These are phyloP conservation scores for Ceratobasidium theobromae DNA, from an alignment of 1,284 basidiomycete species.

Conservation along the genomic window DNA sequence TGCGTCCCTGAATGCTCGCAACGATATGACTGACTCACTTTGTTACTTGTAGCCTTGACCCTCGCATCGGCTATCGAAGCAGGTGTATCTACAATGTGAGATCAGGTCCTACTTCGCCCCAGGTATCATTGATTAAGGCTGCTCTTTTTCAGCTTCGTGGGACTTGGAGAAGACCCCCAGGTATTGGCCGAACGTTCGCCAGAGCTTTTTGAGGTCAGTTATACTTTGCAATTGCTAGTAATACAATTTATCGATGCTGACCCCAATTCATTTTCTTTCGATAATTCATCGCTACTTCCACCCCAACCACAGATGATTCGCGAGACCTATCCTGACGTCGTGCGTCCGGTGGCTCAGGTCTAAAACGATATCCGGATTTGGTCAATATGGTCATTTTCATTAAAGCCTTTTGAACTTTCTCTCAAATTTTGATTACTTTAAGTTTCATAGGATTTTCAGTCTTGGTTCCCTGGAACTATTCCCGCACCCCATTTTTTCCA, in stretches of 20 bases:
- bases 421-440: too few species aligned
- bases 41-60: constrained; percentile 54
- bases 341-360: constrained; percentile 12
- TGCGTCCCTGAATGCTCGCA: constrained; percentile 44
- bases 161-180: constrained; percentile 78
- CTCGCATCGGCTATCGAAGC: constrained; percentile 71
- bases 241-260: too few species aligned
- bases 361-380: background rate
- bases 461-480: too few species aligned
- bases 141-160: constrained; percentile 62
- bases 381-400: background rate
- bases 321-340: constrained; percentile 30
- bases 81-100: constrained; percentile 80
- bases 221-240: too few species aligned
- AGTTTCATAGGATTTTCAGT: too few species aligned
- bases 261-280: too few species aligned
- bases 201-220: constrained; percentile 59
- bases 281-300: too few species aligned
- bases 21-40: background rate
- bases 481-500: too few species aligned
- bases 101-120: constrained; percentile 15
- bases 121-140: constrained; percentile 18
- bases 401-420: too few species aligned
- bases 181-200: constrained; percentile 73
- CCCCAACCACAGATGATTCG: constrained; percentile 31